Percentiles rank a stretch among this genome's conserved stretches.
Evolutionary conservation across 2,329 filamentous ascomycete genomes (phyloP).

Genomic region (Lasiodiplodia theobromae): DNA sequence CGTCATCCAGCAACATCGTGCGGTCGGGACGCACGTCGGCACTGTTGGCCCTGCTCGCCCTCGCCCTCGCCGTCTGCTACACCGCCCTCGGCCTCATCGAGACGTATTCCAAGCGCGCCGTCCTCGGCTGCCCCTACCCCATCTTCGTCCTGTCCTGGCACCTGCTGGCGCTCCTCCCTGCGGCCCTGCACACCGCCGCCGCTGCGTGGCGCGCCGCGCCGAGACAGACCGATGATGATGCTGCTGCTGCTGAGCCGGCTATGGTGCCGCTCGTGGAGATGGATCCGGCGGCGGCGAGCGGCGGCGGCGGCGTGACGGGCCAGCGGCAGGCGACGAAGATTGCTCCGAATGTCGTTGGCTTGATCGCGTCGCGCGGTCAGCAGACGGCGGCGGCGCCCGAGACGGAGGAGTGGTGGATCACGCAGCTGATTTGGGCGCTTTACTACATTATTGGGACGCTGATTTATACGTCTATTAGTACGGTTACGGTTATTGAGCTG

Average conservation of each 20-base stretch:
- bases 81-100: conserved; percentile 38
- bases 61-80: conserved; percentile 33
- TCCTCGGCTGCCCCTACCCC: conserved; percentile 42
- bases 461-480: conserved; percentile 44
- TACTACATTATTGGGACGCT: conserved; percentile 45
- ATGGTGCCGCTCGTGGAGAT: too few relatives aligned
- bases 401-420: conserved; percentile 39
- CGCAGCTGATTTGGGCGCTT: conserved; percentile 43
- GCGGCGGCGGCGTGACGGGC: neutral
- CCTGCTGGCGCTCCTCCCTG: conserved; percentile 37
- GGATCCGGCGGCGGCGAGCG: neutral
- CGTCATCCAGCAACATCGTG: too few relatives aligned
- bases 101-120: conserved; percentile 41
- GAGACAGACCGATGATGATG: neutral
- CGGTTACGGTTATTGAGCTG: conserved; percentile 43
- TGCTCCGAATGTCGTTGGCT: neutral
- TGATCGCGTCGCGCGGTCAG: too few relatives aligned
- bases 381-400: conserved; percentile 37
- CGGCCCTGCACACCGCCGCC: conserved; percentile 35
- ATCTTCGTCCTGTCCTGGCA: conserved; percentile 40
- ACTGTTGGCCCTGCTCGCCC: conserved; percentile 1
- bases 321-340: neutral
- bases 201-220: neutral
- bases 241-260: neutral
- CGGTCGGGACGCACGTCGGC: neutral